These are phyloP conservation scores for Candida mattraensis DNA, from an alignment of 805 yeast species.

Conservation along the genomic window DNA sequence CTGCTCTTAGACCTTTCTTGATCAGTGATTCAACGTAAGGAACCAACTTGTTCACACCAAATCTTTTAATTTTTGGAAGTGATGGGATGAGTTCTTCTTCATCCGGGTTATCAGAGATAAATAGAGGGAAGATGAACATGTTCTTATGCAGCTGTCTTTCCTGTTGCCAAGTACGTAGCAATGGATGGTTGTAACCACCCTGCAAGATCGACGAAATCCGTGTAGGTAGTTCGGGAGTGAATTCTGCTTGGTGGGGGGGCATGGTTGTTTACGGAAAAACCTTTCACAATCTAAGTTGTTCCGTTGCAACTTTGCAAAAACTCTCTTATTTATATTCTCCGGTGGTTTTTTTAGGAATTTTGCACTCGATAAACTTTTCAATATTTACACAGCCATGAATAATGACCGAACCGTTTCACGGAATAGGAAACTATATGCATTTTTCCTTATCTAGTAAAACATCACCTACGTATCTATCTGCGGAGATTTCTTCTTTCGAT, in stretches of 20 bases:
- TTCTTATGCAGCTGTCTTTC: conserved; percentile 80
- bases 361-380: no score
- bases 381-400: no score
- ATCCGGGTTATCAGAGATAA: conserved; percentile 76
- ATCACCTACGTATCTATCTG: neutral
- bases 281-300: no score
- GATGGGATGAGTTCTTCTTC: conserved; percentile 75
- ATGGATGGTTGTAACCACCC: conserved; percentile 93
- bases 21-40: conserved; percentile 72
- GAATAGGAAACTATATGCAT: neutral
- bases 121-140: conserved; percentile 92
- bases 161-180: conserved; percentile 87
- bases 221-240: conserved; percentile 55
- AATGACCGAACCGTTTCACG: no score
- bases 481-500: conserved; percentile 34
- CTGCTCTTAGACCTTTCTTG: conserved; percentile 79
- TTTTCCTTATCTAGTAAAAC: neutral
- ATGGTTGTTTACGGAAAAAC: no score
- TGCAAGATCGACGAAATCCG: conserved; percentile 75
- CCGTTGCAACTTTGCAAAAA: neutral
- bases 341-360: no score
- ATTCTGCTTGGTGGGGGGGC: conserved; percentile 63
- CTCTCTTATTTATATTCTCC: no score
- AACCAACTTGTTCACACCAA: conserved; percentile 76
- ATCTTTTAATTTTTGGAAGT: conserved; percentile 84